A percentile compares a stretch with the other conserved stretches of the same genome.
These are phyloP conservation scores for Sporisorium reilianum DNA, from an alignment of 1,284 basidiomycete genomes.

Conservation along the genomic window DNA sequence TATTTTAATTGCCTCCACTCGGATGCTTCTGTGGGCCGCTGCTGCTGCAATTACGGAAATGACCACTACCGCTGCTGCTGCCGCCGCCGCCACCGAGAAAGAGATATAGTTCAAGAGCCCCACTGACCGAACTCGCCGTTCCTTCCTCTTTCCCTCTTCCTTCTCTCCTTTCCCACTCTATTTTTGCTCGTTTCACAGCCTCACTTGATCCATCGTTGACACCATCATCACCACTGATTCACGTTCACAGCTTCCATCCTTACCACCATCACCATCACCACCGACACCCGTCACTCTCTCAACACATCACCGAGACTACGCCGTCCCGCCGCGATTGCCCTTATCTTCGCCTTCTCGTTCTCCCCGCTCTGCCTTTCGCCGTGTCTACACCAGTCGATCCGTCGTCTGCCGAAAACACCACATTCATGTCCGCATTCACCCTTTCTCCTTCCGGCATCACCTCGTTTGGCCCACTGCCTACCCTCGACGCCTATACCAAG, in stretches of 20 bases:
- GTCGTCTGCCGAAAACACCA: constrained; percentile 17
- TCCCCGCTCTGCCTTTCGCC: background rate
- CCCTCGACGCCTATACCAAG: constrained; percentile 26
- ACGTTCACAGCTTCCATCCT: background rate
- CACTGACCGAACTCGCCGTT: too few species aligned
- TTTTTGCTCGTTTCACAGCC: constrained; percentile 6
- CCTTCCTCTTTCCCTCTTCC: background rate
- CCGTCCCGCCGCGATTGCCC: constrained; percentile 11
- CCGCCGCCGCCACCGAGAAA: background rate
- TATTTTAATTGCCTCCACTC: background rate
- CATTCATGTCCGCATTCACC: constrained; percentile 32
- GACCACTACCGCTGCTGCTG: background rate
- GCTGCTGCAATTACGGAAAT: background rate
- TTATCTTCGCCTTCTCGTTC: constrained; percentile 11
- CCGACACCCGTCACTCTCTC: background rate
- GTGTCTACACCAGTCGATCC: constrained; percentile 18
- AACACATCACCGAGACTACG: constrained; percentile 11
- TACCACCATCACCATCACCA: background rate
- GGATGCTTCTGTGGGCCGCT: background rate
- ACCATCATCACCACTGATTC: constrained; percentile 22
- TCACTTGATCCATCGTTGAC: background rate
- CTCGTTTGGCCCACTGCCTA: constrained; percentile 25
- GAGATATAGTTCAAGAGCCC: background rate
- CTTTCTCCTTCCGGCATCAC: constrained; percentile 16
- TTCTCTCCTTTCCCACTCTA: background rate